These are phyloP conservation scores for Didymella arachidicola DNA, from an alignment of 2,329 filamentous ascomycete species.

Conservation along the genomic window DNA sequence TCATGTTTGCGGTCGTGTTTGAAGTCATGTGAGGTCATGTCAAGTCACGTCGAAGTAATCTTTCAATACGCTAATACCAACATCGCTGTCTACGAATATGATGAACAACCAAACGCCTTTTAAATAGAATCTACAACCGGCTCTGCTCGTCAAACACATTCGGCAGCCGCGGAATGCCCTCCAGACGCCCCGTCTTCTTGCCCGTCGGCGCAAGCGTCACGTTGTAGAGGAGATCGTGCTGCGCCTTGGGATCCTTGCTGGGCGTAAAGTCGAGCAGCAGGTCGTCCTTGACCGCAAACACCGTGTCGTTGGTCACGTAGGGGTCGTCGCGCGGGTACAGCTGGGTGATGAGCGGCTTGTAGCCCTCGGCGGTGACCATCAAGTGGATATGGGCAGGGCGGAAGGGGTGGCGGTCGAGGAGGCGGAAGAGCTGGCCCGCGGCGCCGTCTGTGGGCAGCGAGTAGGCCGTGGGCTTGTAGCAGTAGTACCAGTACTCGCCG, in stretches of 20 bases:
- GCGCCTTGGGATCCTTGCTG: constrained; percentile 60
- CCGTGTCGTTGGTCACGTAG: constrained; percentile 65
- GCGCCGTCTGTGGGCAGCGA: constrained; percentile 70
- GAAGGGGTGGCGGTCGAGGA: constrained; percentile 67
- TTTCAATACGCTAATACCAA: constrained; percentile 10
- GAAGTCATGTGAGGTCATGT: neutral
- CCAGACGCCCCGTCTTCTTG: constrained; percentile 41
- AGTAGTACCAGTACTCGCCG: constrained; percentile 77
- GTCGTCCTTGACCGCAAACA: constrained; percentile 69
- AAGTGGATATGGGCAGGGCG: constrained; percentile 69
- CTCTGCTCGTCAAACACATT: constrained; percentile 36
- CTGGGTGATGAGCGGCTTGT: constrained; percentile 65
- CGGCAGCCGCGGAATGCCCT: constrained; percentile 45
- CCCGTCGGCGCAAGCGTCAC: constrained; percentile 61
- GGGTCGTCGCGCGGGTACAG: constrained; percentile 67
- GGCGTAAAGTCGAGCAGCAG: constrained; percentile 66
- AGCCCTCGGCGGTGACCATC: constrained; percentile 63
- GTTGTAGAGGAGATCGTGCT: constrained; percentile 68
- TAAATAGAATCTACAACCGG: constrained; percentile 29
- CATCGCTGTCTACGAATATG: constrained; percentile 26
- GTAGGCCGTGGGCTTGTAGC: constrained; percentile 76
- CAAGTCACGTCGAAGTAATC: neutral
- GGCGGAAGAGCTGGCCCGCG: constrained; percentile 60
- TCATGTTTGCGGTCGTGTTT: too few species aligned
- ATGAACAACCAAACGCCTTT: constrained; percentile 19